Percentiles rank a stretch among this genome's conserved stretches.
phyloP scores from a whole-genome alignment of 345 rosid genomes.

The Citrus mangshanensis region DNA sequence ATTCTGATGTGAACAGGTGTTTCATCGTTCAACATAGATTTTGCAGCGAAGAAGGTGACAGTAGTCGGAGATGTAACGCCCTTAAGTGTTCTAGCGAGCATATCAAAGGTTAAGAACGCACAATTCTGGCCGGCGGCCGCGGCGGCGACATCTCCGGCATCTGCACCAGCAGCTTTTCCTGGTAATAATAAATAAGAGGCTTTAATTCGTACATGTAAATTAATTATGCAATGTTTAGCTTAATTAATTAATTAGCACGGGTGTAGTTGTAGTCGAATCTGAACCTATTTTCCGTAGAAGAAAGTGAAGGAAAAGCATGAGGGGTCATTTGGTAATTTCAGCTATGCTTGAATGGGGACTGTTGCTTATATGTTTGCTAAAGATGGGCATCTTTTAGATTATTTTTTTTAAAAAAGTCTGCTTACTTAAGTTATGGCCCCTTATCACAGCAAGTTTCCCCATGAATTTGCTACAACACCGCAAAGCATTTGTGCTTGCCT shows the following conservation, averaged over 20 bases:
- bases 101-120: slow-evolving; percentile 88
- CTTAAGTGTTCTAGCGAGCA: slow-evolving; percentile 59
- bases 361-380: neutral
- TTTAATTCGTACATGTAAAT: slow-evolving; percentile 5
- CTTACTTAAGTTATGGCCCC: neutral
- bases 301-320: neutral
- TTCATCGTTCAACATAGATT: slow-evolving; percentile 81
- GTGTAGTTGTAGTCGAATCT: slow-evolving; percentile 1
- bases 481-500: slow-evolving; percentile 12
- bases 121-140: slow-evolving; percentile 59
- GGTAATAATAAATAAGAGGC: slow-evolving; percentile 3
- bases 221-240: neutral
- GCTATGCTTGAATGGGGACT: neutral
- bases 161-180: slow-evolving; percentile 14
- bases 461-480: slow-evolving; percentile 4
- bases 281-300: slow-evolving; percentile 12
- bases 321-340: neutral
- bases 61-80: slow-evolving; percentile 80
- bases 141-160: slow-evolving; percentile 10
- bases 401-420: neutral
- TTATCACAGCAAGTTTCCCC: neutral
- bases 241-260: neutral
- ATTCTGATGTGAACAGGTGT: slow-evolving; percentile 53
- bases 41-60: slow-evolving; percentile 86
- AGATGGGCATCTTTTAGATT: neutral